Base-by-base conservation (phyloP, 345 rosid species). In the Alliaria petiolata region DNA sequence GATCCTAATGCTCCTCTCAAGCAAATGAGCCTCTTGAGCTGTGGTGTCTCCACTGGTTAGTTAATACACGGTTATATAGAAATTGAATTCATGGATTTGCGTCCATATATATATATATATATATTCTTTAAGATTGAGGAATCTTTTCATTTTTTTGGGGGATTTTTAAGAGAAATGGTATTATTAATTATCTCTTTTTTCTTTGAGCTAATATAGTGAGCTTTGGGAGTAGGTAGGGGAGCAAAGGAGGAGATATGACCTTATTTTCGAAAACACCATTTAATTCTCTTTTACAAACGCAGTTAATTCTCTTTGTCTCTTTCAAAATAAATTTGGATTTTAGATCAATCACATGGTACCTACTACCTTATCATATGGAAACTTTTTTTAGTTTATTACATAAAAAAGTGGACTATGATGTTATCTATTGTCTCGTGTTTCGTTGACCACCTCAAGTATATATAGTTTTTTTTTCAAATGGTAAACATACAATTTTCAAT, bases 21-120 rank as follows among this genome's bases (percentile, higher is more conserved):
- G 66, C 82, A 83, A 58, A 83, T 84, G 87, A 76, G 77, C 73
- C 83, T 89, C 72, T 58, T 85, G 39, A 89, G 96, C 20, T 89
- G 96, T 38, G 85, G 96, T 31, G 77, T 89, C 66, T 81, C 96
- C 38, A 85, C 92, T 0, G 95, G 91, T 88, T 74, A 55, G 59
- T 67, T 51, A 1, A 6, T 13, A 20, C 22, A 16, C 12, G 6
- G 6, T 13, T 11, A 22, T 28, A 38, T 19, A 13, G 13, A 16
- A 38, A 28, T 60, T 14, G 2, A 28, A 0, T 12, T n/a, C 16
- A 22, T 69, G 36, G 43, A 42, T 15, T 53, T 28, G 15, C 22
- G 30, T 52, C 51, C 40, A 26, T 45, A 33, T 19, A 30, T 15
- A 34, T 7, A n/a, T n/a, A n/a, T n/a, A n/a, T n/a, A n/a, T n/a